These are phyloP conservation scores for Aphanomyces stellatus DNA, from an alignment of 352 stramenopile genomes.

Conservation along the genomic window DNA sequence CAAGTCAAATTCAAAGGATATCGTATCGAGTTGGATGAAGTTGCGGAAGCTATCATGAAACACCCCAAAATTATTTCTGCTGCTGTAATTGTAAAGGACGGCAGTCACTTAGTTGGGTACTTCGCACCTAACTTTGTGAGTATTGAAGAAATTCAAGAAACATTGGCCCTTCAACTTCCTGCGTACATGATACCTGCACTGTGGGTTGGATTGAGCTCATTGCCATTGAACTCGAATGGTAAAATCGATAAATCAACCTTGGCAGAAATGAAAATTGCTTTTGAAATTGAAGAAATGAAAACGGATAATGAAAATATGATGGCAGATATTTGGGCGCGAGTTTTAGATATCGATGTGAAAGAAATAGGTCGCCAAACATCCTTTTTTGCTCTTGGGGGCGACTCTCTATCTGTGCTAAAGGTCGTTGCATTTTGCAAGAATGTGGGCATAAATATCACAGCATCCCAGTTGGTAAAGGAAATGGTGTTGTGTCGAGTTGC, in stretches of 20 bases:
- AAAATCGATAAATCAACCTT: too few species aligned
- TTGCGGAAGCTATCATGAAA: slow-evolving; percentile 48
- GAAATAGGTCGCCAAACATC: neutral
- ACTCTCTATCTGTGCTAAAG: neutral
- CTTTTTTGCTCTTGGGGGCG: neutral
- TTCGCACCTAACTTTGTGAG: slow-evolving; percentile 74
- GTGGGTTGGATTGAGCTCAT: slow-evolving; percentile 70
- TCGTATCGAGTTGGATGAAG: slow-evolving; percentile 71
- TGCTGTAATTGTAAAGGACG: slow-evolving; percentile 41
- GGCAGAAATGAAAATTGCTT: too few species aligned
- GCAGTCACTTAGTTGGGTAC: slow-evolving; percentile 86
- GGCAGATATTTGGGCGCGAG: too few species aligned
- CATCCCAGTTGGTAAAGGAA: too few species aligned
- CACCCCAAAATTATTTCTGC: slow-evolving; percentile 31
- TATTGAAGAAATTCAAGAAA: slow-evolving; percentile 49
- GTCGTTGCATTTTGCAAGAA: neutral
- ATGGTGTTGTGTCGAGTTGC: too few species aligned
- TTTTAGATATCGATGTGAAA: neutral
- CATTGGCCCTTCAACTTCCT: slow-evolving; percentile 65
- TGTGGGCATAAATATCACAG: neutral
- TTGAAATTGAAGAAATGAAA: too few species aligned
- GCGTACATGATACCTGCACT: slow-evolving; percentile 77
- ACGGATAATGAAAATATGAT: too few species aligned
- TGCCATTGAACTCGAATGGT: too few species aligned
- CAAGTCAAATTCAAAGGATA: slow-evolving; percentile 80